These are phyloP conservation scores for Penicillium dipodomyicola DNA, from an alignment of 495 filamentous ascomycete genomes.

Conservation along the genomic window DNA sequence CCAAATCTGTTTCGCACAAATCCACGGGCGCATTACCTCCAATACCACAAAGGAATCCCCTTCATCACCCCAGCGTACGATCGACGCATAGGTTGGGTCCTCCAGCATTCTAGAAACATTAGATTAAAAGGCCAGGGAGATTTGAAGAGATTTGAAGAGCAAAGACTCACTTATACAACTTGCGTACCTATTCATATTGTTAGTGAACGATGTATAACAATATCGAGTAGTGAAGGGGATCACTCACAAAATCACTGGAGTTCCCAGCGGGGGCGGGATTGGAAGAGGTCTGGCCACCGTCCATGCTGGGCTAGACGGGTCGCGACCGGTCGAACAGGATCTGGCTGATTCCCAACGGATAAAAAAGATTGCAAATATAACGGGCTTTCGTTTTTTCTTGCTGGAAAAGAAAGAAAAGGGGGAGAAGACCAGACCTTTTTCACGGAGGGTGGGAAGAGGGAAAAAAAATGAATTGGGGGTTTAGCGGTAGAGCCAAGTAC, in stretches of 20 bases:
- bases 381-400: background rate
- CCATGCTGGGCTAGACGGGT: constrained; percentile 53
- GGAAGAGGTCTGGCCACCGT: constrained; percentile 51
- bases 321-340: constrained; percentile 47
- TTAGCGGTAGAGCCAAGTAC: constrained; percentile 29
- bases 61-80: constrained; percentile 93
- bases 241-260: constrained; percentile 78
- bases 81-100: constrained; percentile 85
- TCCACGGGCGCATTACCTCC: constrained; percentile 61
- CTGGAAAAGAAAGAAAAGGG: constrained; percentile 20
- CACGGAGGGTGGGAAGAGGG: constrained; percentile 19
- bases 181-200: constrained; percentile 73
- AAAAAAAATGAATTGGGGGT: constrained; percentile 16
- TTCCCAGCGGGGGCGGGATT: constrained; percentile 58
- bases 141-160: constrained; percentile 7
- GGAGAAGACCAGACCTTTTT: constrained; percentile 13
- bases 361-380: constrained; percentile 20
- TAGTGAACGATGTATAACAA: constrained; percentile 21
- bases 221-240: constrained; percentile 3
- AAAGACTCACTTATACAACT: constrained; percentile 86
- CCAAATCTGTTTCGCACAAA: constrained; percentile 3
- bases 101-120: constrained; percentile 79
- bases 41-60: constrained; percentile 96
- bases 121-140: constrained; percentile 3
- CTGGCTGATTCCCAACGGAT: constrained; percentile 26